These are phyloP conservation scores for Hyaloscypha finlandica DNA, from an alignment of 495 filamentous ascomycete species.

Conservation along the genomic window DNA sequence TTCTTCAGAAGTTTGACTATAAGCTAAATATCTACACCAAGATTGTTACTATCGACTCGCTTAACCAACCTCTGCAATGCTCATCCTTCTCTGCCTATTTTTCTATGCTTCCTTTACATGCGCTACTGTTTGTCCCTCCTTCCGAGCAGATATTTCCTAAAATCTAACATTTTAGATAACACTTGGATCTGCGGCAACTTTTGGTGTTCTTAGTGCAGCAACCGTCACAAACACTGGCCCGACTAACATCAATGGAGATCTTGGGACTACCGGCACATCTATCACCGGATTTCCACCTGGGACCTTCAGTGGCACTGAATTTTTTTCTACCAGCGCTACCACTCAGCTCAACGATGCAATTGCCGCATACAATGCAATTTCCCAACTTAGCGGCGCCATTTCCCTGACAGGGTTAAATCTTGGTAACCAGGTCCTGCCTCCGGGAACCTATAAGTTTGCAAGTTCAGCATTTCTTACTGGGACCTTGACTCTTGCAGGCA, in stretches of 20 bases:
- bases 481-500: slow-evolving; percentile 17
- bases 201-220: not conserved
- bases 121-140: too few relatives aligned
- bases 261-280: slow-evolving; percentile 10
- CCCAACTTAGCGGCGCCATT: not conserved
- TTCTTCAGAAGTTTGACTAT: too few relatives aligned
- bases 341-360: not conserved
- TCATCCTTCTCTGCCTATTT: too few relatives aligned
- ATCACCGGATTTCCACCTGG: slow-evolving; percentile 20
- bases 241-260: slow-evolving; percentile 10
- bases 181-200: too few relatives aligned
- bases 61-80: too few relatives aligned
- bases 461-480: not conserved
- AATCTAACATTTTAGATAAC: too few relatives aligned
- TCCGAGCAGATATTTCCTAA: too few relatives aligned
- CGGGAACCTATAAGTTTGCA: slow-evolving; percentile 10
- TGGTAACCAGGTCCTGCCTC: not conserved
- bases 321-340: not conserved
- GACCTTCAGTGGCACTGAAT: slow-evolving; percentile 3
- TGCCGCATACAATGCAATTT: slow-evolving; percentile 6
- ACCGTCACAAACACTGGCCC: slow-evolving; percentile 14
- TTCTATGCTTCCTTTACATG: too few relatives aligned
- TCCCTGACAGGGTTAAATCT: slow-evolving; percentile 4
- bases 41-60: too few relatives aligned
- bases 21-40: too few relatives aligned